Percentiles rank a stretch among this genome's conserved stretches.
These are phyloP conservation scores for Rubia tinctorum DNA, from an alignment of 305 asterid species.

Conservation along the genomic window DNA sequence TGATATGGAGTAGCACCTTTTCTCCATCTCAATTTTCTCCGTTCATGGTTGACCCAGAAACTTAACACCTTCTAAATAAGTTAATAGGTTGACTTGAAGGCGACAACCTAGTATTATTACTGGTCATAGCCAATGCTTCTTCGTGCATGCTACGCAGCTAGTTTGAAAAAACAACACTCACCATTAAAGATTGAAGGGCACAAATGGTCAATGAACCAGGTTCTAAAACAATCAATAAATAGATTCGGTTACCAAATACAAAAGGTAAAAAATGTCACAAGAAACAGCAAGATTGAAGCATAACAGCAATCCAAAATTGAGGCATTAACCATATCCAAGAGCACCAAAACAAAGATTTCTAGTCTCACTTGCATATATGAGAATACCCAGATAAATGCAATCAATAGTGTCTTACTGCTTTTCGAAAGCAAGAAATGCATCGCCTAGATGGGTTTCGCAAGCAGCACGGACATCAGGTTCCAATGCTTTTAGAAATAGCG, in stretches of 20 bases:
- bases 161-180: not conserved
- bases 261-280: not conserved
- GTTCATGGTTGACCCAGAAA: not conserved
- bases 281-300: not conserved
- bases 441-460: slow-evolving; percentile 67
- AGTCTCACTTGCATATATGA: not conserved
- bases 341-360: not conserved
- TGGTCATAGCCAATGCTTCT: not conserved
- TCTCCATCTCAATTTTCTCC: not conserved
- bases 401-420: slow-evolving; percentile 21
- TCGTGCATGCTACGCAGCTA: not conserved
- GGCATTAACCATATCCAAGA: not conserved
- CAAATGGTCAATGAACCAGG: not conserved
- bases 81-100: not conserved
- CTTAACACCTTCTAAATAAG: not conserved
- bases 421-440: slow-evolving; percentile 48
- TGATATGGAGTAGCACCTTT: no score
- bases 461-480: slow-evolving; percentile 52
- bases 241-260: not conserved
- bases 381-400: not conserved
- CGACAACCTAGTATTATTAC: not conserved
- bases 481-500: slow-evolving; percentile 50
- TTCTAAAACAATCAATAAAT: not conserved
- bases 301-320: not conserved
- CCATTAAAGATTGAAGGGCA: not conserved